Evolutionary conservation across 2,329 filamentous ascomycete genomes (phyloP), one percentile per base, ranked within the genome.

Genomic region (Zelopaecilomyces penicillatus): DNA sequence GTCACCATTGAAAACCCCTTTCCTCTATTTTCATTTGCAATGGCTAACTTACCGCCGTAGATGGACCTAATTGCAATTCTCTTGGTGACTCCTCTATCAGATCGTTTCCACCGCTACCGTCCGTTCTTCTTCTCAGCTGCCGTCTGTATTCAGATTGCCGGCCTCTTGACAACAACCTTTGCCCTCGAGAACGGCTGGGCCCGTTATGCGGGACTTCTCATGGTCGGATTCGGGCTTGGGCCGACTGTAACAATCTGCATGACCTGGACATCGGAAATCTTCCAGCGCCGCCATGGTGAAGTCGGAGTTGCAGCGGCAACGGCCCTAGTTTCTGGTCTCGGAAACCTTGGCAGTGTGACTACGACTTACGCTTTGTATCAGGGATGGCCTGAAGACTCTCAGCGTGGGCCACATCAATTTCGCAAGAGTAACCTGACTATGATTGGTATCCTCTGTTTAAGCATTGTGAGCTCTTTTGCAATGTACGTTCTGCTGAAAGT

Each of bases 201-300:
- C 2, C 80, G 88, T 36, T 95, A 95, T 60, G 87, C 85, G 39
- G 89, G 89, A 4, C 77, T 95, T n/a, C 69, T 95, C 41, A 83
- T 95, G 67, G 84, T 95, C 32, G 89, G 89, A 4, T 95, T 95
- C 57, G 89, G 89, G 0, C 80, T 95, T 2, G 89, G 89, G 1
- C 89, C 89, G 4, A 95, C 89, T 0, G 88, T 95, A 1, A 89
- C 89, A 8, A 91, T 91, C 57, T 91, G 86, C 63, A 95, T 95
- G 89, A 84, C 88, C 32, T 95, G 89, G 89, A 88, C 86, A 30
- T 87, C 82, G 50, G 86, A 95, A 65, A 84, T 95, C 58, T 95
- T 95, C 70, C 88, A 95, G 66, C 77, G 78, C 30, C 83, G 89
- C 9, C 89, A 95, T 58, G 87, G 89, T 39, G 89, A 95, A 64